Percentiles rank a stretch among this genome's conserved stretches.
phyloP scores from a whole-genome alignment of 768 basidiomycete species.

The Coprinopsis cinerea region DNA sequence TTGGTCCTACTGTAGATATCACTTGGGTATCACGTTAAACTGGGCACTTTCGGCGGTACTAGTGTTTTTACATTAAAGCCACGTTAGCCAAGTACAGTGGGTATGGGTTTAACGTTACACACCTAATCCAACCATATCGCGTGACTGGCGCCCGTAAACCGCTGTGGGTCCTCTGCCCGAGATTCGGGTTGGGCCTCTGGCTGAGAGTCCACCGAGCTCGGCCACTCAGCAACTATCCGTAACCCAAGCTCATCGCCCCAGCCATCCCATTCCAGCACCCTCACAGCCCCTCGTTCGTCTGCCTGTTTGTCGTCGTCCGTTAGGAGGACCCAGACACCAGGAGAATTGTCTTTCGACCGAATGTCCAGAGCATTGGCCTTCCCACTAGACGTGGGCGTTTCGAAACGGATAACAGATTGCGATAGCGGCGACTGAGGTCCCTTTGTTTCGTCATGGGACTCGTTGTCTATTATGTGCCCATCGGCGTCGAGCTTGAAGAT shows the following conservation, averaged over 20 bases:
- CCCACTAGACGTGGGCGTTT: conserved; percentile 44
- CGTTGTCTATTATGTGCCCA: conserved; percentile 18
- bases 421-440: neutral
- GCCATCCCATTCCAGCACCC: conserved; percentile 47
- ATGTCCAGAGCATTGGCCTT: conserved; percentile 49
- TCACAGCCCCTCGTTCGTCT: conserved; percentile 31
- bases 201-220: conserved; percentile 11
- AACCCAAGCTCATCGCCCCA: conserved; percentile 24
- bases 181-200: conserved; percentile 9
- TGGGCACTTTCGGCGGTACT: too few species aligned
- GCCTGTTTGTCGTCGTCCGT: conserved; percentile 42
- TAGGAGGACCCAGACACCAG: conserved; percentile 39
- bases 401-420: conserved; percentile 28
- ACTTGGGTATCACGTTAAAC: too few species aligned
- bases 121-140: conserved; percentile 47
- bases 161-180: conserved; percentile 10
- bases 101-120: too few species aligned
- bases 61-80: too few species aligned
- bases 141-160: conserved; percentile 41
- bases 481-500: conserved; percentile 35
- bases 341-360: conserved; percentile 21
- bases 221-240: conserved; percentile 38
- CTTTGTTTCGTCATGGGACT: neutral
- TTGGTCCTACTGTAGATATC: too few species aligned
- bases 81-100: too few species aligned